Evolutionary conservation across 306 rosid species (phyloP).

Genomic region (Carpinus fangiana): DNA sequence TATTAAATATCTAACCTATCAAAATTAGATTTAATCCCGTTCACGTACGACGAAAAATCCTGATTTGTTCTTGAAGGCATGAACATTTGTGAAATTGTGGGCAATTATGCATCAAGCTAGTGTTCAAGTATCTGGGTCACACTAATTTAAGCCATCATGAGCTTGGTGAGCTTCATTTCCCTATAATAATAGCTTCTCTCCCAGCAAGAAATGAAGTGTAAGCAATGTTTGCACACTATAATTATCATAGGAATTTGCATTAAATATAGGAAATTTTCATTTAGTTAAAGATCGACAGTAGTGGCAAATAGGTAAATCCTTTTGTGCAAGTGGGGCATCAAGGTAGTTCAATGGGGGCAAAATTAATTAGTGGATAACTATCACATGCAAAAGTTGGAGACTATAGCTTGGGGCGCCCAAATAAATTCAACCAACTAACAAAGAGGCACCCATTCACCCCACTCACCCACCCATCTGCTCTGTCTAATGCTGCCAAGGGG

Average conservation of each 20-base stretch:
- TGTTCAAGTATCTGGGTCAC: slow-evolving; percentile 14
- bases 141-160: slow-evolving; percentile 15
- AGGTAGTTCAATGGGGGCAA: not conserved
- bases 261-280: no score
- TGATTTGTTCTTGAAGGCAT: not conserved
- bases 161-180: slow-evolving; percentile 36
- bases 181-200: slow-evolving; percentile 15
- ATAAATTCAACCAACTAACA: not conserved
- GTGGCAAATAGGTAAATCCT: not conserved
- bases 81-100: slow-evolving; percentile 25
- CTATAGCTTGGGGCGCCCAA: not conserved
- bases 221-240: slow-evolving; percentile 16
- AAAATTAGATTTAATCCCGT: no score
- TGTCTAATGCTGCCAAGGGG: slow-evolving; percentile 18
- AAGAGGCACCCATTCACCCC: slow-evolving; percentile 41
- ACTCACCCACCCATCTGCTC: slow-evolving; percentile 8
- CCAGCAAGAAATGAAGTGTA: slow-evolving; percentile 8
- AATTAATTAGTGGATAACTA: not conserved
- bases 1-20: no score
- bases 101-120: slow-evolving; percentile 27
- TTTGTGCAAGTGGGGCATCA: not conserved
- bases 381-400: not conserved
- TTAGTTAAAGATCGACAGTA: not conserved
- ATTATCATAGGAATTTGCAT: slow-evolving; percentile 29
- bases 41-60: no score